Evolutionary conservation across 768 basidiomycete species (phyloP).

Genomic region (Mycena alexandri): DNA sequence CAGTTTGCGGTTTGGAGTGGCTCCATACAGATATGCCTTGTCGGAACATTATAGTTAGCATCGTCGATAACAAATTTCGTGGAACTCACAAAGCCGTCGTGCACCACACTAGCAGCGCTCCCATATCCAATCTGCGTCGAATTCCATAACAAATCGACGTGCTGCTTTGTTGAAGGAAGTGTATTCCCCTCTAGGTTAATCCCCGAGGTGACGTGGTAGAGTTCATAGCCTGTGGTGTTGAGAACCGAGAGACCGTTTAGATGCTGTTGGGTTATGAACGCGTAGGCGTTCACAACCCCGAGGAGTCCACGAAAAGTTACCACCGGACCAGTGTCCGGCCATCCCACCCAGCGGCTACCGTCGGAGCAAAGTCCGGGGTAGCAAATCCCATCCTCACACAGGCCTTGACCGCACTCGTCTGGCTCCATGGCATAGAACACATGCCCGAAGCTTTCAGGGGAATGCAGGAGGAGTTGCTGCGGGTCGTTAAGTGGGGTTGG

Average conservation of each 20-base stretch:
- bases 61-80: too few species aligned
- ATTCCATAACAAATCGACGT: constrained; percentile 19
- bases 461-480: constrained; percentile 1
- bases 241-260: constrained; percentile 19
- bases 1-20: constrained; percentile 18
- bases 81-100: constrained; percentile 17
- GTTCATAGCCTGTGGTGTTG: neutral
- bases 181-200: neutral
- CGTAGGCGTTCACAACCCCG: constrained; percentile 23
- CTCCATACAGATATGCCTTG: constrained; percentile 24
- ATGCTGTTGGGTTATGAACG: constrained; percentile 27
- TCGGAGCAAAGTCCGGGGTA: constrained; percentile 21
- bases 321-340: constrained; percentile 31
- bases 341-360: constrained; percentile 33
- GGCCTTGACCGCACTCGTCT: constrained; percentile 24
- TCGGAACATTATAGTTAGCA: neutral
- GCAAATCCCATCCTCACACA: too few species aligned
- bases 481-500: constrained; percentile 1
- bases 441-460: constrained; percentile 18
- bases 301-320: constrained; percentile 5
- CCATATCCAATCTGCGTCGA: constrained; percentile 29
- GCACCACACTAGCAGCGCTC: constrained; percentile 16
- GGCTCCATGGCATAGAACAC: constrained; percentile 26
- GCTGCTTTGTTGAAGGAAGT: constrained; percentile 10
- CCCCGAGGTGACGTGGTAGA: constrained; percentile 24